Evolutionary conservation across 495 filamentous ascomycete genomes (phyloP), one percentile per base, ranked within the genome.

Genomic region (Aspergillus homomorphus): DNA sequence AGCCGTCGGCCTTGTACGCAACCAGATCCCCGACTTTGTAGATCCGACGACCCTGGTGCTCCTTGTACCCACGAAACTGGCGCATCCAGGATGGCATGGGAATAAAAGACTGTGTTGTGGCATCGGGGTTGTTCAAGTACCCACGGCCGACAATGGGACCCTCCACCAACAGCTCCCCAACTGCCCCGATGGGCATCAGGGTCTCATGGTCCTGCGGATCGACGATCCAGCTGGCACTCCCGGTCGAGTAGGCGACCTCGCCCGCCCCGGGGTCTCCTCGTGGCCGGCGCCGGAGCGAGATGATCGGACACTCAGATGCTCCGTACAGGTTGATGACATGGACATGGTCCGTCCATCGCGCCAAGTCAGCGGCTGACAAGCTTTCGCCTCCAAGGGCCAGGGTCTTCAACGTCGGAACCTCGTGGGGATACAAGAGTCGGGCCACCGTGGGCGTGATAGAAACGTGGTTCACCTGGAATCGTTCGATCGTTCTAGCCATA

Each of bases 311-410:
- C 61, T 84, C 81, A 0, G 72, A 73, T 1, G 80, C 79, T 0
- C 81, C 80, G 48, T 84, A 84, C 0, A 72, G 76, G 57, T 80
- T 82, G 1, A 80, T 50, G 10, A 78, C 46, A 56, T 66, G 58
- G 21, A 76, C 62, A 21, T 57, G 59, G 5, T 54, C 56, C 9
- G 50, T 50, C 73, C 73, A 76, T 49, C 62, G 66, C 1, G 22
- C 48, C 22, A 72, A 62, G 7, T 63, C 61, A n/a, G 59, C 57
- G n/a, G 57, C 60, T 22, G 63, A 58, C 65, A 84, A 69, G n/a
- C 74, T 64, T 66, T 74, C 49, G 66, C 69, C 41, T 62, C 75
- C 81, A 74, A 84, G 44, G 56, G 68, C 12, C 55, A 63, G 53
- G 0, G 66, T 68, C 43, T 69, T 61, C 12, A 83, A 61, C 9